These are phyloP conservation scores for Fusarium verrucosum DNA, from an alignment of 2,329 filamentous ascomycete genomes.

Conservation along the genomic window DNA sequence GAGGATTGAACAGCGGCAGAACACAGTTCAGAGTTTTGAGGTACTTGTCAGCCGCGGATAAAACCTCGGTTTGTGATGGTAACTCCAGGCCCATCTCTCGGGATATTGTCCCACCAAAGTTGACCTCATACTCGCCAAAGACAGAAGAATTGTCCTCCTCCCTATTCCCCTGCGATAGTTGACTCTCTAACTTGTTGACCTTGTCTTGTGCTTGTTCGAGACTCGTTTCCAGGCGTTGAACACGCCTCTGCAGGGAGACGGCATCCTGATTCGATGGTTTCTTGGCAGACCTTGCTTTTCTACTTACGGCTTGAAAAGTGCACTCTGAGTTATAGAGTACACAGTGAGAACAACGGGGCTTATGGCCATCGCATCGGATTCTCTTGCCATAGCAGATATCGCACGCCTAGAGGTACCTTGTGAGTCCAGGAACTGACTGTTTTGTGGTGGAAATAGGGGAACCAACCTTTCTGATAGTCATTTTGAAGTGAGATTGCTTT, in stretches of 20 bases:
- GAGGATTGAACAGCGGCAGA: constrained; percentile 19
- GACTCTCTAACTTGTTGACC: background rate
- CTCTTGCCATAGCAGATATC: constrained; percentile 30
- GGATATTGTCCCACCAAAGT: rapidly evolving
- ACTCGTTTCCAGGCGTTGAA: background rate
- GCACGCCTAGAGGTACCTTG: constrained; percentile 1
- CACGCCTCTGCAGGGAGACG: background rate
- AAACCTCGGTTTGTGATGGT: background rate
- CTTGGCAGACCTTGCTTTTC: background rate
- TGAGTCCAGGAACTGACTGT: background rate
- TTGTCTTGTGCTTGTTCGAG: background rate
- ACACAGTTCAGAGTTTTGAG: constrained; percentile 13
- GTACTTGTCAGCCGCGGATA: background rate
- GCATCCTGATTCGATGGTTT: rapidly evolving
- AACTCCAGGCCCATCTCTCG: background rate
- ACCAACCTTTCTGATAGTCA: background rate
- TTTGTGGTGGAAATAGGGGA: rapidly evolving
- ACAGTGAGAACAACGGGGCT: constrained; percentile 25
- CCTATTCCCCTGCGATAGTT: background rate
- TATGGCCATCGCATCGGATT: constrained; percentile 25
- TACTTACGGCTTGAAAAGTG: constrained; percentile 1
- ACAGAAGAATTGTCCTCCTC: rapidly evolving
- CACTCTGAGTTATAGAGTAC: background rate
- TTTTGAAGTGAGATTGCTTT: background rate
- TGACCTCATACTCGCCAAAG: background rate